Evolutionary conservation across 2,329 filamentous ascomycete genomes (phyloP).

Genomic region (Beauveria rudraprayagi): DNA sequence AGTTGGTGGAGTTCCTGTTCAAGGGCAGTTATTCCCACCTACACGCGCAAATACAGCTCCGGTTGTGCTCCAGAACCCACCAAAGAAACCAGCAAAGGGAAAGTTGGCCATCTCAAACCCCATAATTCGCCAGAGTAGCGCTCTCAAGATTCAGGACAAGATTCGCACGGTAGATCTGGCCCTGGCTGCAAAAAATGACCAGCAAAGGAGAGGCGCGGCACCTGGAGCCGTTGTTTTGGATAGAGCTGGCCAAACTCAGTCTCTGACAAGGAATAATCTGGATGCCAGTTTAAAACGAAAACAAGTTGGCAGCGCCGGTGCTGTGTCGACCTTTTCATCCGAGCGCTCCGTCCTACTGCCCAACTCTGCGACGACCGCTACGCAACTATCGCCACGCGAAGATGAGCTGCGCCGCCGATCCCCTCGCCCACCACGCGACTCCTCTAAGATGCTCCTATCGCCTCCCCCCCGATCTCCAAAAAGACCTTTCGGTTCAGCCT

Average conservation of each 20-base stretch:
- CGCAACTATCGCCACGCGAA: constrained; percentile 41
- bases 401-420: constrained; percentile 46
- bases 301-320: constrained; percentile 19
- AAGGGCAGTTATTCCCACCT: constrained; percentile 35
- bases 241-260: neutral
- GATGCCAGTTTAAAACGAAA: constrained; percentile 26
- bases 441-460: neutral
- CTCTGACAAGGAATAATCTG: neutral
- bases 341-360: neutral
- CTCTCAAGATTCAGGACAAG: constrained; percentile 33
- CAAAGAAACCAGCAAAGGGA: constrained; percentile 23
- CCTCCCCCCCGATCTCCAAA: constrained; percentile 11
- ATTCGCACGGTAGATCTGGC: constrained; percentile 43
- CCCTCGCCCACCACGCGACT: constrained; percentile 29
- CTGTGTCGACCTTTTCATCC: neutral
- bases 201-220: constrained; percentile 22
- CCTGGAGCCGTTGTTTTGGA: neutral
- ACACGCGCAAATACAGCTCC: constrained; percentile 24
- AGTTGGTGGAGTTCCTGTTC: constrained; percentile 30
- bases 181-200: constrained; percentile 40
- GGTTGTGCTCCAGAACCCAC: constrained; percentile 12
- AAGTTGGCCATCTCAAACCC: constrained; percentile 44
- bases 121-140: constrained; percentile 29
- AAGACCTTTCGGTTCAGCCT: neutral
- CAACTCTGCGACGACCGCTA: constrained; percentile 34